phyloP scores from a whole-genome alignment of 2,329 filamentous ascomycete genomes.

The Alternaria triticimaculans region DNA sequence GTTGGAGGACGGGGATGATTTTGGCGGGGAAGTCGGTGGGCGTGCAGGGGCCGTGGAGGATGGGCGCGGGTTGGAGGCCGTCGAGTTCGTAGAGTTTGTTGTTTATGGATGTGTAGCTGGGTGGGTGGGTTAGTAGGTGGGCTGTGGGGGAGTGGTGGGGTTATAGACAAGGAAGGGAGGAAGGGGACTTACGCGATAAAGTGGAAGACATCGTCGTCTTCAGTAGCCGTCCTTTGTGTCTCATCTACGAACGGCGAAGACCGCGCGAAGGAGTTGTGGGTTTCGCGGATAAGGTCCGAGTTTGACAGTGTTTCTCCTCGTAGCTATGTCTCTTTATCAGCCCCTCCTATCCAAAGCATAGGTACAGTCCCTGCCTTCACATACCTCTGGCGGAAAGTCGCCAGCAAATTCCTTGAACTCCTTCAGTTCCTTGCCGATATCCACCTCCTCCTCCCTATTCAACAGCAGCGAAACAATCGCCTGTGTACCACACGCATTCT shows the following conservation, averaged over 20 bases:
- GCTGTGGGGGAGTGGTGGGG: neutral
- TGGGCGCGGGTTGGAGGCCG: slow-evolving; percentile 90
- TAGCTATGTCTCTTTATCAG: slow-evolving; percentile 54
- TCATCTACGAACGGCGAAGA: slow-evolving; percentile 93
- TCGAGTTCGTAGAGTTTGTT: slow-evolving; percentile 91
- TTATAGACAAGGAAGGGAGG: neutral
- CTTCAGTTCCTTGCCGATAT: slow-evolving; percentile 73
- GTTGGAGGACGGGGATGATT: slow-evolving; percentile 86
- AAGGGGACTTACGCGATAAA: slow-evolving; percentile 73
- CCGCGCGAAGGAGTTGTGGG: slow-evolving; percentile 89
- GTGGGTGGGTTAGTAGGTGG: slow-evolving; percentile 1
- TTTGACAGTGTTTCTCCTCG: slow-evolving; percentile 75
- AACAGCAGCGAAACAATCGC: slow-evolving; percentile 89
- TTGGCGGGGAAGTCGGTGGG: slow-evolving; percentile 75
- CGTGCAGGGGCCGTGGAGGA: slow-evolving; percentile 80
- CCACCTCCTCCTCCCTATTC: slow-evolving; percentile 76
- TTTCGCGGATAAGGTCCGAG: slow-evolving; percentile 63
- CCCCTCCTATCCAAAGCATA: neutral
- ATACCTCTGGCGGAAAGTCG: slow-evolving; percentile 70
- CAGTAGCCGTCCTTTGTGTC: slow-evolving; percentile 73
- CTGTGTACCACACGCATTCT: slow-evolving; percentile 97
- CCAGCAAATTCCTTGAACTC: slow-evolving; percentile 90
- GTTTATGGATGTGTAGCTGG: slow-evolving; percentile 76
- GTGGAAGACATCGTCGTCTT: slow-evolving; percentile 91
- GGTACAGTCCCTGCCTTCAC: slow-evolving; percentile 17